Percentiles rank a stretch among this genome's conserved stretches.
phyloP scores from a whole-genome alignment of 805 yeast genomes.

The Henningerozyma blattae region DNA sequence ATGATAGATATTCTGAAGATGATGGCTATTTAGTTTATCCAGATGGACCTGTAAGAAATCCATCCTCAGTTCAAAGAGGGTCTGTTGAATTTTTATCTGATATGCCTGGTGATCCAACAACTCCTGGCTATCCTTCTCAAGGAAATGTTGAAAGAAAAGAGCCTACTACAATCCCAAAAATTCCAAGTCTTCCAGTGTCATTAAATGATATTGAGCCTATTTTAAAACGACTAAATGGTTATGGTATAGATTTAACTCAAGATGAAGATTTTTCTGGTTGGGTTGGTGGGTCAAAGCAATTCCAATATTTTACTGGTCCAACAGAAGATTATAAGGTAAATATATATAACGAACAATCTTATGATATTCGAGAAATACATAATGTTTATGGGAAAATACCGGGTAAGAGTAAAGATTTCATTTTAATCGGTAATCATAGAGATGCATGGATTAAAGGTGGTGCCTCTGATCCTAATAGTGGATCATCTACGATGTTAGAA shows the following conservation, averaged over 20 bases:
- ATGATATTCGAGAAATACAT: conserved; percentile 53
- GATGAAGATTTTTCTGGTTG: conserved; percentile 30
- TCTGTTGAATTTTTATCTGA: conserved; percentile 51
- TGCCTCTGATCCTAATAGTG: conserved; percentile 58
- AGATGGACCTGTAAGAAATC: conserved; percentile 66
- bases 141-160: conserved; percentile 34
- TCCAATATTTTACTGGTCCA: conserved; percentile 45
- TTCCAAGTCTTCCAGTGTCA: conserved; percentile 63
- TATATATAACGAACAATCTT: conserved; percentile 49
- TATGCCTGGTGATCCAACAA: conserved; percentile 69
- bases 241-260: conserved; percentile 31
- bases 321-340: conserved; percentile 32
- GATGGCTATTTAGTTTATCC: conserved; percentile 61
- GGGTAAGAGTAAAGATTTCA: conserved; percentile 68
- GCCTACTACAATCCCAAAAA: conserved; percentile 46
- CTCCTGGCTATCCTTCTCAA: conserved; percentile 55
- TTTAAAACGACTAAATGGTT: conserved; percentile 43
- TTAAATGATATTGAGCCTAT: conserved; percentile 54
- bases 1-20: conserved; percentile 39
- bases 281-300: conserved; percentile 32
- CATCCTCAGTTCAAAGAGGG: conserved; percentile 67
- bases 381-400: conserved; percentile 66
- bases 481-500: conserved; percentile 62
- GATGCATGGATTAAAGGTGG: conserved; percentile 79
- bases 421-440: conserved; percentile 73